A percentile compares a stretch with the other conserved stretches of the same genome.
Evolutionary conservation across 352 stramenopile genomes (phyloP).

Genomic region (Phytophthora nicotianae): DNA sequence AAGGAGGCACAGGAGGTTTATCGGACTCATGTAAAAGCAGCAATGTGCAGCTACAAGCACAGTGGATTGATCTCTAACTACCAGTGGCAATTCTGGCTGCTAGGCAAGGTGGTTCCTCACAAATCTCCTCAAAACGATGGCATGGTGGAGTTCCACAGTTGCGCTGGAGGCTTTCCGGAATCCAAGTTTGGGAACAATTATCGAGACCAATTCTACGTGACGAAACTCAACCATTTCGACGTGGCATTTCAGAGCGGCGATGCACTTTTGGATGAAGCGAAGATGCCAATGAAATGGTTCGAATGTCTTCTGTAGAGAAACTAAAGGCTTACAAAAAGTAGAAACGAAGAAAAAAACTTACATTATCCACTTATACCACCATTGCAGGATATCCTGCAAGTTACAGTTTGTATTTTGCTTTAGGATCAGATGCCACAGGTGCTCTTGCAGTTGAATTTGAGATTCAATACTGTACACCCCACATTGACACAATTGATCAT

Average conservation of each 20-base stretch:
- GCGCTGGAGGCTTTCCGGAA: constrained; percentile 27
- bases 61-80: constrained; percentile 35
- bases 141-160: constrained; percentile 49
- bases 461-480: neutral
- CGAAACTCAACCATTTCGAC: constrained; percentile 36
- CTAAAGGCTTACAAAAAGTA: neutral
- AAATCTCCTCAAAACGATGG: constrained; percentile 32
- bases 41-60: constrained; percentile 22
- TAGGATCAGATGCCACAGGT: neutral
- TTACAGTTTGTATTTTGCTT: constrained; percentile 3
- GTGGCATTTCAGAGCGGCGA: constrained; percentile 49
- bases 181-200: constrained; percentile 34
- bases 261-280: constrained; percentile 35
- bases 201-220: constrained; percentile 44
- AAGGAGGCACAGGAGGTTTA: constrained; percentile 28
- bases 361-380: no score
- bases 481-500: neutral
- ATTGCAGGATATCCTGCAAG: neutral
- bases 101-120: constrained; percentile 29
- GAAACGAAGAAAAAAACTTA: neutral
- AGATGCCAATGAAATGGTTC: constrained; percentile 65
- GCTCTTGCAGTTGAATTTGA: neutral
- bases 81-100: constrained; percentile 7
- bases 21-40: constrained; percentile 29
- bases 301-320: constrained; percentile 48